Conservation (phyloP, 176 grass and related monocot species). For the Oryza punctata region DNA sequence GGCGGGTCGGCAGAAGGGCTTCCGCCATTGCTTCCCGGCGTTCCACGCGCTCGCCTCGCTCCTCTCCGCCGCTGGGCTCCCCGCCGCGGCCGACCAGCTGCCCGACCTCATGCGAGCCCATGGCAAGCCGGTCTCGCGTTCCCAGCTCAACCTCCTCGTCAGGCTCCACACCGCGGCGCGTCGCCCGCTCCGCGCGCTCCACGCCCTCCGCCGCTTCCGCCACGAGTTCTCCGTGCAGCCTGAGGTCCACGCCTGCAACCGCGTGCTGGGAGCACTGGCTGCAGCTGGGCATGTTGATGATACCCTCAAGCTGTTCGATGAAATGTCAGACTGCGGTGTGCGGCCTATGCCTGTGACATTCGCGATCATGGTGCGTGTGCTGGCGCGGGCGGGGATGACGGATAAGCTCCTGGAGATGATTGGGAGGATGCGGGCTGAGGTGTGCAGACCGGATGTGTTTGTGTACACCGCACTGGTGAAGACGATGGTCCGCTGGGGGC, state of each 20-base stretch:
- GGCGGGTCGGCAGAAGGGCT: conserved; percentile 72
- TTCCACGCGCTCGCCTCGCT: conserved; percentile 75
- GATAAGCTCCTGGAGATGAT: conserved; percentile 62
- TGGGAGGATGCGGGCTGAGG: conserved; percentile 52
- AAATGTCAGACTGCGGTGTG: conserved; percentile 52
- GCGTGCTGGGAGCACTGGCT: conserved; percentile 63
- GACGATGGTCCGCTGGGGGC: conserved; percentile 59
- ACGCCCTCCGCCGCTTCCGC: conserved; percentile 62
- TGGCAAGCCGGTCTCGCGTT: conserved; percentile 60
- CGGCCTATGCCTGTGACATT: conserved; percentile 68
- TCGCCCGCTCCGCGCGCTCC: conserved; percentile 62
- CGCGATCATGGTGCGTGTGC: conserved; percentile 64
- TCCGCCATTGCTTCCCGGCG: conserved; percentile 70
- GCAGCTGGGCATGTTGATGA: conserved; percentile 53
- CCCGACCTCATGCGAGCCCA: conserved; percentile 84
- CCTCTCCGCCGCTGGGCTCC: conserved; percentile 50
- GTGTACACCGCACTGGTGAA: conserved; percentile 81
- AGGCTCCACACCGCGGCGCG: conserved; percentile 67
- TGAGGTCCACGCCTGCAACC: conserved; percentile 71
- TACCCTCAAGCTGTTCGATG: conserved; percentile 65
- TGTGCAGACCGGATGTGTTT: conserved; percentile 77
- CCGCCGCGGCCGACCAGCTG: conserved; percentile 64
- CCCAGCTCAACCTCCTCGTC: conserved; percentile 76
- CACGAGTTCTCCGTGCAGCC: conserved; percentile 62
- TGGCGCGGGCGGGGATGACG: conserved; percentile 47